Base-by-base conservation (phyloP, 331 rosid genomes). In the Arachis monticola region DNA sequence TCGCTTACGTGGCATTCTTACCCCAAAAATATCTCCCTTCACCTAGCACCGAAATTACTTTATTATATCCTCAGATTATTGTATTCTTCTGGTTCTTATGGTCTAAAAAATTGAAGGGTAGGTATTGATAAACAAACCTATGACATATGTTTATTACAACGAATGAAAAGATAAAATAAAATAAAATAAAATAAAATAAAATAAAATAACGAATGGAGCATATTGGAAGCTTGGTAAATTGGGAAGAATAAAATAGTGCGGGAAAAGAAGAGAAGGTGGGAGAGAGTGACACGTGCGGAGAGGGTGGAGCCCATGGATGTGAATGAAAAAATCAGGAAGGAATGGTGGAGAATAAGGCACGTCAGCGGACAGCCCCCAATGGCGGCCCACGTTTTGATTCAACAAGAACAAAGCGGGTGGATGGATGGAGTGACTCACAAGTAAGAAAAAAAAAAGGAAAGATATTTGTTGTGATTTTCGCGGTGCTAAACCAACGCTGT, bases 131-230 rank as follows among this genome's bases (percentile, higher is more conserved):
- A 22, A 11, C 11, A 52, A 53, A n/a, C 27, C 14, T 13, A 53
- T 53, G 27, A 10, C 9, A 53, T n/a, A 22, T 1, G 7, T 13
- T 53, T 13, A 53, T 53, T 5, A 6, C 0, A 44, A 0, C 1
- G 8, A 44, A 5, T 44, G 8, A 44, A 44, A 44, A 44, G 0
- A 22, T 22, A 22, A 22, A 22, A 51, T 12, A 51, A 51, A 51
- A 51, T n/a, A n/a, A n/a, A n/a, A n/a, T n/a, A 1, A 92, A 87
- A 83, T 92, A 96, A 83, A 81, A 81, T 59, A 85, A 90, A 57
- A 81, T 11, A 51, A 51, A 51, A 11, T 51, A 51, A 51, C 0
- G 17, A 11, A 8, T 51, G 52, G 52, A 47, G 9, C n/a, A 51
- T 11, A 11, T 51, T 51, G 4, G 4, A 11, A 51, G 57, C n/a